Evolutionary conservation across 352 stramenopile genomes (phyloP), one percentile per base, ranked within the genome.

Genomic region (Hyaloperonospora arabidopsidis): DNA sequence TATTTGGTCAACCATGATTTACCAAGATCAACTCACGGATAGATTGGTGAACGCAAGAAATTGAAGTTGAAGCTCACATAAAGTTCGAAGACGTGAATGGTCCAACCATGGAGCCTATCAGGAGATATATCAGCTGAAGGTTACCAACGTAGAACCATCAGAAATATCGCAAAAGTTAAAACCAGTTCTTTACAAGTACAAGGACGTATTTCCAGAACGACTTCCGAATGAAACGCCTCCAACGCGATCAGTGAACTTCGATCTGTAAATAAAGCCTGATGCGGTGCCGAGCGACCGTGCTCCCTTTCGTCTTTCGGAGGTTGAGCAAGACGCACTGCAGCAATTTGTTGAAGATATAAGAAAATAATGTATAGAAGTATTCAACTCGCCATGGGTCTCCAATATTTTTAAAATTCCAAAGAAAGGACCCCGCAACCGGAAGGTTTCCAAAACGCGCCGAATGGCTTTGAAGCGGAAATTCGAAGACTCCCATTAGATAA

Each of bases 331-430:
- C 21, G 48, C 41, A 3, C 34, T 62, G 8, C 32, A 62, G 1
- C 43, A 49, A 12, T 57, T 66, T 36, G 53, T 57, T 5, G 50
- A 49, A 22, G 47, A 34, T 62, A 57, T 48, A 35, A 19, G 47
- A 19, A 62, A 62, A 45, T 28, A 50, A 39, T 68, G 54, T 50
- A 61, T 68, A 18, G n/a, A 64, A 36, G 32, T 68, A n/a, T 64
- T 54, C 2, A 50, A 69, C 40, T 65, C 56, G 7, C 52, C 57
- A 5, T 65, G 51, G 48, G 49, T 69, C 2, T 65, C 52, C 45
- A 69, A 61, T 41, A 64, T 68, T 59, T 64, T n/a, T 56, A 22
- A 46, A 7, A 55, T 68, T 22, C 54, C 61, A 0, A 61, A 68
- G 35, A 64, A 61, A 15, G n/a, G 54, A 64, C 32, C 47, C 55